Percentiles rank a stretch among this genome's conserved stretches.
phyloP scores from a whole-genome alignment of 2,329 filamentous ascomycete genomes.

The Podosphaera aphanis region DNA sequence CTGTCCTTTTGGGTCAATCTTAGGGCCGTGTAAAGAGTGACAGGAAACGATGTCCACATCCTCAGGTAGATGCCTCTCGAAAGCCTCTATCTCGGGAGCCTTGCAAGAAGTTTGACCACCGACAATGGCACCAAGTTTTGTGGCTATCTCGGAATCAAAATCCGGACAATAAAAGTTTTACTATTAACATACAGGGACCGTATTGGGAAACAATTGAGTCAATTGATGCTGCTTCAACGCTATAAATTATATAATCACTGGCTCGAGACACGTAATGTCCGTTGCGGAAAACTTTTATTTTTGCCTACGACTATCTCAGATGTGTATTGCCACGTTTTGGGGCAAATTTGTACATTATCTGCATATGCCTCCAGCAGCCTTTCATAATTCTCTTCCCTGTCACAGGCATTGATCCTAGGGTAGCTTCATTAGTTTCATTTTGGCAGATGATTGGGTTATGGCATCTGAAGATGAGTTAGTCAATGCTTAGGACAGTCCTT shows the following conservation, averaged over 20 bases:
- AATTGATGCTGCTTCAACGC: constrained; percentile 82
- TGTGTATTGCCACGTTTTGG: constrained; percentile 12
- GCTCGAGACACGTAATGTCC: constrained; percentile 86
- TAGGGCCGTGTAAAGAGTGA: constrained; percentile 87
- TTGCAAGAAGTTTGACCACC: constrained; percentile 97
- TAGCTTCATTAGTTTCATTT: constrained; percentile 10
- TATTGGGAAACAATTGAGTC: constrained; percentile 68
- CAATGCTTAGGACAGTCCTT: too few relatives aligned
- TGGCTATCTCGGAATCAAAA: constrained; percentile 33
- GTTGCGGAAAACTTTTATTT: constrained; percentile 75
- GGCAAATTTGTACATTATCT: constrained; percentile 50
- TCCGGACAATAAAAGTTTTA: constrained; percentile 1
- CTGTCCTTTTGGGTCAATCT: constrained; percentile 69
- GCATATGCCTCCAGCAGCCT: constrained; percentile 58
- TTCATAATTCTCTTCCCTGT: constrained; percentile 73
- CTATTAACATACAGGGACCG: constrained; percentile 55
- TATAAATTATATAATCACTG: constrained; percentile 98
- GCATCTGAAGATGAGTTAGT: neutral
- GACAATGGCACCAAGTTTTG: constrained; percentile 83
- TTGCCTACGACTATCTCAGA: constrained; percentile 35
- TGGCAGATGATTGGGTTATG: too few relatives aligned
- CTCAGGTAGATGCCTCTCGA: constrained; percentile 63
- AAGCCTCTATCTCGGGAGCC: constrained; percentile 80
- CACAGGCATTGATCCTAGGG: constrained; percentile 76
- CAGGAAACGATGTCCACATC: constrained; percentile 90